Evolutionary conservation across 176 grass and related monocot genomes (phyloP).

Genomic region (Puccinellia tenuiflora): DNA sequence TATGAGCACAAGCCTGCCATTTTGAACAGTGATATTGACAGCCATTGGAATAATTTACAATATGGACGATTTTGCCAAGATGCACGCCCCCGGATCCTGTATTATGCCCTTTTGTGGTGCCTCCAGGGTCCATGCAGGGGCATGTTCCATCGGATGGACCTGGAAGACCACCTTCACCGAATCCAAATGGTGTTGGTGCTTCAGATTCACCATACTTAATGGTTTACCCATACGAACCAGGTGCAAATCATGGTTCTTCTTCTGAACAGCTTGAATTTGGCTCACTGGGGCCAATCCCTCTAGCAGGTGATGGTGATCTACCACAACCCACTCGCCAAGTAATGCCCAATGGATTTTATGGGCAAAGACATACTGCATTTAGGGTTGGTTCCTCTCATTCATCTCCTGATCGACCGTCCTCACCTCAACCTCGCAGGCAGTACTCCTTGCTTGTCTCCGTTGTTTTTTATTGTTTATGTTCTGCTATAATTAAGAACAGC

Average conservation of each 20-base stretch:
- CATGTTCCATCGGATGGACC: slow-evolving; percentile 74
- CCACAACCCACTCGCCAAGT: slow-evolving; percentile 16
- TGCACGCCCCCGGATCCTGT: slow-evolving; percentile 28
- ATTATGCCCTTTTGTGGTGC: slow-evolving; percentile 35
- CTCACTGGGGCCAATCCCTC: slow-evolving; percentile 51
- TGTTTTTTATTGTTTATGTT: slow-evolving; percentile 15
- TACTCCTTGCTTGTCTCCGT: slow-evolving; percentile 14
- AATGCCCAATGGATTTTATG: slow-evolving; percentile 44
- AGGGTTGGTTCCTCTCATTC: slow-evolving; percentile 56
- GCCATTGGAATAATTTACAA: slow-evolving; percentile 63
- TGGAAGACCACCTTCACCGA: slow-evolving; percentile 54
- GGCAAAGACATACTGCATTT: slow-evolving; percentile 43
- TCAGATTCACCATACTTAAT: slow-evolving; percentile 43
- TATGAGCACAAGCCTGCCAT: slow-evolving; percentile 70
- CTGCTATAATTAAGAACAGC: background rate
- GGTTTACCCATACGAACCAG: slow-evolving; percentile 49
- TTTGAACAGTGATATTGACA: slow-evolving; percentile 63
- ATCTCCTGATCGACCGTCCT: slow-evolving; percentile 72
- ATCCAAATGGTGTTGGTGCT: slow-evolving; percentile 48
- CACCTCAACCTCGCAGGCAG: slow-evolving; percentile 55
- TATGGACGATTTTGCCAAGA: slow-evolving; percentile 77
- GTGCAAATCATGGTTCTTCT: slow-evolving; percentile 29
- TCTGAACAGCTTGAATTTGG: slow-evolving; percentile 63
- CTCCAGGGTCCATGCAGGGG: slow-evolving; percentile 44
- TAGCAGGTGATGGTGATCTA: slow-evolving; percentile 34